A percentile compares a stretch with the other conserved stretches of the same genome.
Conservation (phyloP, 148 eudicot genomes). For the Diospyros lotus region DNA sequence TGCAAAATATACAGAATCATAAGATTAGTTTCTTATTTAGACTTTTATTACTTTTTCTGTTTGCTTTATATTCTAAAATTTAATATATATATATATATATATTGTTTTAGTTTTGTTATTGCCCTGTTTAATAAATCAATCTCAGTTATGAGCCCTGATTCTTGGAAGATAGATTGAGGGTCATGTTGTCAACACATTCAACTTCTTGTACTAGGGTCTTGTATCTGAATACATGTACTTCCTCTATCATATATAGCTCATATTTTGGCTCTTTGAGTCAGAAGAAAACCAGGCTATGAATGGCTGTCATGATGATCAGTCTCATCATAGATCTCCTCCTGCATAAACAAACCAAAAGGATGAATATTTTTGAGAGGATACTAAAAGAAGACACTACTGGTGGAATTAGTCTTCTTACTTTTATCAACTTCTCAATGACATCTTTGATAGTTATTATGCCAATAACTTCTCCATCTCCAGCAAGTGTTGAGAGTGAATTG, state of each 20-base stretch:
- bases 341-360: neutral
- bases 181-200: neutral
- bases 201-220: neutral
- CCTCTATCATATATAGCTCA: too few species aligned
- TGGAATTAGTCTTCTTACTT: constrained; percentile 17
- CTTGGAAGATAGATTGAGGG: neutral
- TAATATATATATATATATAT: too few species aligned
- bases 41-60: too few species aligned
- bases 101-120: too few species aligned
- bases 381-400: neutral
- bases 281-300: neutral
- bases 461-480: constrained; percentile 46
- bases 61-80: too few species aligned
- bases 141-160: neutral
- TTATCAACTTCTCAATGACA: constrained; percentile 44
- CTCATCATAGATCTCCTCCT: constrained; percentile 21
- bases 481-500: constrained; percentile 17
- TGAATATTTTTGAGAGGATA: neutral
- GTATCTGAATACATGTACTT: too few species aligned
- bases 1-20: too few species aligned
- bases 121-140: neutral
- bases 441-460: constrained; percentile 69
- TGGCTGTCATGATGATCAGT: constrained; percentile 8
- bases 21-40: too few species aligned
- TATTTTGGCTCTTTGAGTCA: neutral